Evolutionary conservation across 306 rosid species (phyloP).

Genomic region (Glycine latifolia): DNA sequence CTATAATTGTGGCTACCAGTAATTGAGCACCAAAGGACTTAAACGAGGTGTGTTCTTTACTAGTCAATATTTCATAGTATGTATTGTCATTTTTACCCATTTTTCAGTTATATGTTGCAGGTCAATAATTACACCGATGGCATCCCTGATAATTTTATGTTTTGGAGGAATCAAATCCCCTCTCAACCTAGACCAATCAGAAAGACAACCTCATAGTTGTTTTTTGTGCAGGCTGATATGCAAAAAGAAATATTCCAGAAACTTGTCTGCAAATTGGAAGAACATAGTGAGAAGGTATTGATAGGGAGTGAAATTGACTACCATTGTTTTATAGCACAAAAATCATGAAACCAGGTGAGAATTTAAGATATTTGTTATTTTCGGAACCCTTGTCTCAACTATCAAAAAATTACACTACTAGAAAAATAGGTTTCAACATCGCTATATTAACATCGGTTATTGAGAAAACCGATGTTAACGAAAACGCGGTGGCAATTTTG

Average conservation of each 20-base stretch:
- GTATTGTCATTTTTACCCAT: constrained; percentile 18
- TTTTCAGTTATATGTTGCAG: constrained; percentile 4
- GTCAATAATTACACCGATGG: constrained; percentile 23
- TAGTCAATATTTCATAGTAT: constrained; percentile 4
- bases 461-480: no score
- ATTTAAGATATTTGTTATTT: constrained; percentile 30
- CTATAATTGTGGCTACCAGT: constrained; percentile 95
- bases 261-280: constrained; percentile 71
- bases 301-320: constrained; percentile 93
- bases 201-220: constrained; percentile 3
- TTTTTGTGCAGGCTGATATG: constrained; percentile 82
- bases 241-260: constrained; percentile 77
- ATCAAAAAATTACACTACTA: not conserved
- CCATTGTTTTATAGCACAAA: constrained; percentile 80
- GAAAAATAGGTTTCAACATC: no score
- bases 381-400: constrained; percentile 32
- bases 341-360: constrained; percentile 70
- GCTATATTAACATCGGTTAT: no score
- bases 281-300: constrained; percentile 76
- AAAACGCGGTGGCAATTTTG: no score
- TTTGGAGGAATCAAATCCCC: constrained; percentile 34
- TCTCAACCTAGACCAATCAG: constrained; percentile 4
- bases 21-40: constrained; percentile 91
- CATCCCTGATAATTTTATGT: constrained; percentile 35
- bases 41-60: constrained; percentile 69